phyloP scores from a whole-genome alignment of 2,329 filamentous ascomycete species.

The Chaetoscypha palmicola region DNA sequence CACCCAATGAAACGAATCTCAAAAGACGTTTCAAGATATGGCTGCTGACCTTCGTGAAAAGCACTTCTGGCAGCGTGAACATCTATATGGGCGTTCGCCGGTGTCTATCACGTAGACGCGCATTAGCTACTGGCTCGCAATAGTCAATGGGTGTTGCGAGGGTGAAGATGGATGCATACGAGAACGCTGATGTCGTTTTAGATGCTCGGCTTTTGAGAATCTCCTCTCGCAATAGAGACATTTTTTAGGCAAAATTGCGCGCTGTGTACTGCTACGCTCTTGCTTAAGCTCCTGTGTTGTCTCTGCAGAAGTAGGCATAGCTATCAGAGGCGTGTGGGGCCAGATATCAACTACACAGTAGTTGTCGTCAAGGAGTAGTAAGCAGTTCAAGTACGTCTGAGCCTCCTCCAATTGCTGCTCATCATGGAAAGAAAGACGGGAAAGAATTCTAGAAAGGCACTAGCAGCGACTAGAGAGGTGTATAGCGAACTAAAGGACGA shows the following conservation, averaged over 20 bases:
- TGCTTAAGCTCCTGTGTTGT: slow-evolving; percentile 9
- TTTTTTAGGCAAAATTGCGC: slow-evolving; percentile 33
- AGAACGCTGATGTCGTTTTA: slow-evolving; percentile 48
- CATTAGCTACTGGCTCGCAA: slow-evolving; percentile 6
- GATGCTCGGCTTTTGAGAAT: slow-evolving; percentile 49
- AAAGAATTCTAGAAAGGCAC: no score
- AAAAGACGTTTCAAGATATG: slow-evolving; percentile 33
- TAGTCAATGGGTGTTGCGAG: no score
- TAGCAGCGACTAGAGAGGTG: no score
- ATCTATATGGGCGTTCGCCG: slow-evolving; percentile 47
- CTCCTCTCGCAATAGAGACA: slow-evolving; percentile 44
- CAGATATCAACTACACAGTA: not conserved
- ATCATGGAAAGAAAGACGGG: no score
- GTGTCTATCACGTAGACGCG: slow-evolving; percentile 36
- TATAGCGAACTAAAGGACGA: no score
- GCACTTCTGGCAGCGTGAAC: slow-evolving; percentile 45
- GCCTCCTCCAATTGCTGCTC: no score
- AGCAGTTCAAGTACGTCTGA: no score
- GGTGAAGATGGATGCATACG: slow-evolving; percentile 42
- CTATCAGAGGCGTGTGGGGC: slow-evolving; percentile 6
- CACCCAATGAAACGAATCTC: not conserved
- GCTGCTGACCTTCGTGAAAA: slow-evolving; percentile 44
- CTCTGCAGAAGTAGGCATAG: slow-evolving; percentile 10
- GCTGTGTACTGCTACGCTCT: slow-evolving; percentile 10
- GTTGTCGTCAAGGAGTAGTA: no score